Evolutionary conservation across 2,329 filamentous ascomycete genomes (phyloP), one percentile per base, ranked within the genome.

Genomic region (Seiridium unicorne): DNA sequence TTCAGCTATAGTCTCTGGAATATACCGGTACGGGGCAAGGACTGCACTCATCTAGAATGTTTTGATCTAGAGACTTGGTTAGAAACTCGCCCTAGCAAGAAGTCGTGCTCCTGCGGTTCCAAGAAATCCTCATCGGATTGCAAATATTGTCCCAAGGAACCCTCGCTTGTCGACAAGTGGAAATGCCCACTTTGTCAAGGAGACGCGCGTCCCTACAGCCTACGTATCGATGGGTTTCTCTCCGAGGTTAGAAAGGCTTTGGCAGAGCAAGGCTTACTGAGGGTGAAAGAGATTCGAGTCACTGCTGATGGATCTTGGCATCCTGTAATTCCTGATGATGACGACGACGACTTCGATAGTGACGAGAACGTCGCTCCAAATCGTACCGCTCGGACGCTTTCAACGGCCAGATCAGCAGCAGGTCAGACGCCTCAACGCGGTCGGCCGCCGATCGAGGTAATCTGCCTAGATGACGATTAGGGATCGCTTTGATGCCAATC

Each of bases 11-110:
- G 70, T 10, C 81, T 95, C 9, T 93, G 90, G 70, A 78, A 84
- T 4, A 80, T 83, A 0, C 94, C 95, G 1, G 91, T 89, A 2
- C 88, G 93, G 35, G 88, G 92, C 34, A 77, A 69, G 6, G 67
- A 73, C 3, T 99, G 95, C 72, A 78, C 79, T 32, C 94, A 99
- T 70, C 78, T 89, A 42, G 92, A 97, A 70, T 97, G 93, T 70
- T 97, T 98, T 70, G 94, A 98, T 71, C 85, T 97, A 6, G 84
- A 90, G 26, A 93, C 85, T 1, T 98, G 92, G 78, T 82, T 99
- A 7, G 74, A 80, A 11, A 91, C 89, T 4, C 86, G 91, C 47
- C 78, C 80, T 4, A 74, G 76, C 11, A 82, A 81, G 62, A 71
- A 74, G 32, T 65, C 68, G 32, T 65, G 64, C 32, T 66, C 65